phyloP scores from a whole-genome alignment of 2,329 filamentous ascomycete species.

The Gnomoniopsis smithogilvyi region DNA sequence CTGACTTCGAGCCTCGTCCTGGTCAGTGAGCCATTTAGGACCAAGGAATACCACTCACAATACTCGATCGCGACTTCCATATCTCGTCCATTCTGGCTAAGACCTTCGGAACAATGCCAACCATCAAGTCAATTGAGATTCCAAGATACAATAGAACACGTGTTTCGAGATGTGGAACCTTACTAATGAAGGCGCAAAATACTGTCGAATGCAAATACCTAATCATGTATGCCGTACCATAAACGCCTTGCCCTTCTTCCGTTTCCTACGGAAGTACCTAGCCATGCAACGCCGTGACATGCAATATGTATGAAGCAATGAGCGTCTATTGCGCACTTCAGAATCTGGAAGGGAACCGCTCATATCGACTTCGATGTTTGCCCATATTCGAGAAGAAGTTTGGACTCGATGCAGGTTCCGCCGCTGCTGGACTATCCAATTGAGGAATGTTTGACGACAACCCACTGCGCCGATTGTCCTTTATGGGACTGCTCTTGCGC shows the following conservation, averaged over 20 bases:
- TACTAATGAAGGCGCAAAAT: background rate
- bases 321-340: background rate
- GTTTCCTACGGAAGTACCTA: background rate
- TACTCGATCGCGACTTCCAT: too few species aligned
- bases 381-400: slow-evolving; percentile 36
- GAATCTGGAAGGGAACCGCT: slow-evolving; percentile 37
- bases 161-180: background rate
- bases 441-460: slow-evolving; percentile 9
- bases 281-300: slow-evolving; percentile 14
- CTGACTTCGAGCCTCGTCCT: background rate
- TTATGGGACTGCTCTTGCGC: slow-evolving; percentile 39
- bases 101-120: too few species aligned
- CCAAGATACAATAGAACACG: too few species aligned
- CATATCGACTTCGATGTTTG: slow-evolving; percentile 33
- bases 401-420: slow-evolving; percentile 13
- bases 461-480: slow-evolving; percentile 29
- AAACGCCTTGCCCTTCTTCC: background rate
- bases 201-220: background rate
- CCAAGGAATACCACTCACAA: too few species aligned
- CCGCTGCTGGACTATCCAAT: slow-evolving; percentile 2
- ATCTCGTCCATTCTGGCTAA: too few species aligned
- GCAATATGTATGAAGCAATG: background rate
- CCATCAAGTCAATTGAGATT: background rate
- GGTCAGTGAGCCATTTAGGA: too few species aligned
- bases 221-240: slow-evolving; percentile 4